These are phyloP conservation scores for Penicillium maclennaniae DNA, from an alignment of 495 filamentous ascomycete genomes.

Conservation along the genomic window DNA sequence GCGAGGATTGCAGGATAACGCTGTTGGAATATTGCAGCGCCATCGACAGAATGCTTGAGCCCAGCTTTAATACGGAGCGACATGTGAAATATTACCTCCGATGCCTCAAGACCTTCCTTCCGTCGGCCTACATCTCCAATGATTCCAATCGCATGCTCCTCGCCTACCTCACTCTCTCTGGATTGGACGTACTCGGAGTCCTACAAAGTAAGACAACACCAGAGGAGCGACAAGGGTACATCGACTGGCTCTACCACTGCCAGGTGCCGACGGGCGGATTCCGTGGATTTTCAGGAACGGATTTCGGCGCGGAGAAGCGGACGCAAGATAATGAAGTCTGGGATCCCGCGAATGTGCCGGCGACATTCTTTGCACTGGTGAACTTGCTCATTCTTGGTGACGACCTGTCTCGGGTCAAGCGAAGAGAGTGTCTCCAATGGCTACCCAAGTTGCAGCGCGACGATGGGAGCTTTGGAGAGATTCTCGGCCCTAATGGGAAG, in stretches of 20 bases:
- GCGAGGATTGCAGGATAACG: background rate
- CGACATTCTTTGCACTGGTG: conserved; percentile 82
- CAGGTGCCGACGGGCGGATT: conserved; percentile 77
- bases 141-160: conserved; percentile 88
- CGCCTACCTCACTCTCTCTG: conserved; percentile 80
- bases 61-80: conserved; percentile 59
- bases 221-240: conserved; percentile 56
- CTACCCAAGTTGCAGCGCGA: conserved; percentile 70
- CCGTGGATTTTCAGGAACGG: conserved; percentile 69
- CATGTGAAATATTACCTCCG: conserved; percentile 93
- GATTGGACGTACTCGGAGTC: conserved; percentile 71
- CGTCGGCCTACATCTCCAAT: conserved; percentile 73
- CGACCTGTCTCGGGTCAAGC: conserved; percentile 63
- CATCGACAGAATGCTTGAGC: conserved; percentile 27
- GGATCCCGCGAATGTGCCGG: conserved; percentile 79
- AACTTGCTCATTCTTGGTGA: conserved; percentile 73
- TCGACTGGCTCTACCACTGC: conserved; percentile 70
- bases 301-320: conserved; percentile 47
- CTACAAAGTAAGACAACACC: conserved; percentile 53
- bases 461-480: conserved; percentile 91
- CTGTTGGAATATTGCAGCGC: background rate
- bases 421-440: conserved; percentile 66
- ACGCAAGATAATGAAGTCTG: conserved; percentile 51
- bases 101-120: conserved; percentile 78
- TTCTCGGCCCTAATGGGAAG: conserved; percentile 53